A percentile compares a stretch with the other conserved stretches of the same genome.
phyloP scores from a whole-genome alignment of 2,329 filamentous ascomycete species.

The Neofusicoccum ribis region DNA sequence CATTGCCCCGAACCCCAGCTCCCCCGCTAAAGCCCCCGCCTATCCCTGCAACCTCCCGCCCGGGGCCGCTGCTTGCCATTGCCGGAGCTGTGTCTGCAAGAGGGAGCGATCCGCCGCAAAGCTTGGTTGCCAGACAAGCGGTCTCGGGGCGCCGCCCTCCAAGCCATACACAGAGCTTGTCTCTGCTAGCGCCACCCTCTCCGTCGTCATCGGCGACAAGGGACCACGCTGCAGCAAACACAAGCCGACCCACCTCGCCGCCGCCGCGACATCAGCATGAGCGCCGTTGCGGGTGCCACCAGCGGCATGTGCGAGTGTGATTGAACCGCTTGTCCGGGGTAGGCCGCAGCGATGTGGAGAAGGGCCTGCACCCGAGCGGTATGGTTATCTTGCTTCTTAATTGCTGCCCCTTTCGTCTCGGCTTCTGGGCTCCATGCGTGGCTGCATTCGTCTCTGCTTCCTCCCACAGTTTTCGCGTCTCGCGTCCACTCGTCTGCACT shows the following conservation, averaged over 20 bases:
- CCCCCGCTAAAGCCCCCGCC: background rate
- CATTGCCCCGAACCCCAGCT: constrained; percentile 3
- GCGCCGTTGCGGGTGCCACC: background rate
- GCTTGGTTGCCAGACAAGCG: constrained; percentile 1
- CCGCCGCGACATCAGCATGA: background rate
- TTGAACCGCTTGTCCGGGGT: background rate
- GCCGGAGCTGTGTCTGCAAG: constrained; percentile 2
- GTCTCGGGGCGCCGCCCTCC: background rate
- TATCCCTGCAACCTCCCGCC: background rate
- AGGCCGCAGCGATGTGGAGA: background rate
- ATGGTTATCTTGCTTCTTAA: background rate
- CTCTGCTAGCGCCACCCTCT: background rate
- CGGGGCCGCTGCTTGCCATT: background rate
- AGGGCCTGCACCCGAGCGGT: background rate
- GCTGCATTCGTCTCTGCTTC: background rate
- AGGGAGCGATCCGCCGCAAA: constrained; percentile 13
- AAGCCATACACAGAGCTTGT: constrained; percentile 13
- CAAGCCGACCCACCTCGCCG: background rate
- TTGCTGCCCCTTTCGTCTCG: background rate
- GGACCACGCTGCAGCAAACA: background rate
- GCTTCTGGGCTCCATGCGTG: background rate
- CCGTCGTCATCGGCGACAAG: background rate
- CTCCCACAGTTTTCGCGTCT: background rate
- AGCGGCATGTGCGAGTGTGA: background rate
- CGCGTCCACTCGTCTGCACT: background rate